Percentiles rank a stretch among this genome's conserved stretches.
Evolutionary conservation across 495 filamentous ascomycete species (phyloP).

Genomic region (Aspergillus cristatus): DNA sequence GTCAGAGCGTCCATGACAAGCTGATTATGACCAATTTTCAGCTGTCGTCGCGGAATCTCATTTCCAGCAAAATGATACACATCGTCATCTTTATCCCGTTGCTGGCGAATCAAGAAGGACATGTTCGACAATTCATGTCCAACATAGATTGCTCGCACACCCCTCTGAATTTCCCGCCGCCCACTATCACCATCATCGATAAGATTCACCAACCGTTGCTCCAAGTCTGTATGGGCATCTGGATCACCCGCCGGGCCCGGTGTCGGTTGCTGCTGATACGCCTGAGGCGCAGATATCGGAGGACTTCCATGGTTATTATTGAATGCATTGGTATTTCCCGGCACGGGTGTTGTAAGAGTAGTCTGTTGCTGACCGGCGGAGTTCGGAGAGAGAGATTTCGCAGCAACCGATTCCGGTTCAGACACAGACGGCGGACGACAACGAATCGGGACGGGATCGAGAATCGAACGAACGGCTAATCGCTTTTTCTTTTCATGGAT

Average conservation of each 20-base stretch:
- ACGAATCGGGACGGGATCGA: conserved; percentile 41
- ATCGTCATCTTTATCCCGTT: conserved; percentile 36
- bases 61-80: conserved; percentile 41
- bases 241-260: neutral
- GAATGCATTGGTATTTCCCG: conserved; percentile 1
- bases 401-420: conserved; percentile 14
- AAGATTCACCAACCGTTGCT: conserved; percentile 36
- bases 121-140: conserved; percentile 44
- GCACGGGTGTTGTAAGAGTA: conserved; percentile 25
- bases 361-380: conserved; percentile 11
- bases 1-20: conserved; percentile 41
- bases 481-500: conserved; percentile 44
- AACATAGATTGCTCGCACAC: conserved; percentile 40
- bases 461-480: conserved; percentile 34
- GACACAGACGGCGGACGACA: conserved; percentile 27
- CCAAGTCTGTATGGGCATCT: conserved; percentile 30
- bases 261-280: conserved; percentile 8
- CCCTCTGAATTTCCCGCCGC: conserved; percentile 33
- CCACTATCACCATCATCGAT: conserved; percentile 38
- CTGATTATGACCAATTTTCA: conserved; percentile 38
- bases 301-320: conserved; percentile 5
- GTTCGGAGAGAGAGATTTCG: conserved; percentile 14
- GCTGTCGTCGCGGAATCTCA: conserved; percentile 36
- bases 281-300: conserved; percentile 2
- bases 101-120: conserved; percentile 43